A percentile compares a stretch with the other conserved stretches of the same genome.
phyloP scores from a whole-genome alignment of 1,284 basidiomycete genomes.

The Moesziomyces sp. region DNA sequence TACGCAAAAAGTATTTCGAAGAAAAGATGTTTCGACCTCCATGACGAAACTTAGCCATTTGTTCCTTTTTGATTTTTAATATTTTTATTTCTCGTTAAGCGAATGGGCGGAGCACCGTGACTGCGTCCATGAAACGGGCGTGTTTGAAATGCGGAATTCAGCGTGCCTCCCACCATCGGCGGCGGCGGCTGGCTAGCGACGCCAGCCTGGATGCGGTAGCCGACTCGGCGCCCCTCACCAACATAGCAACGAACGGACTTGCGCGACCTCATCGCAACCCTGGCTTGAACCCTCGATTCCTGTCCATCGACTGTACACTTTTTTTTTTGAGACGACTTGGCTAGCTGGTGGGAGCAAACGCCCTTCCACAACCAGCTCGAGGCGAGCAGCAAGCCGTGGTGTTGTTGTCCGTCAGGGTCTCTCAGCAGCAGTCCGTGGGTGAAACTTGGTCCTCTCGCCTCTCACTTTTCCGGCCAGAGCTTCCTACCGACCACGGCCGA shows the following conservation, averaged over 20 bases:
- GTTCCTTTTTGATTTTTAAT: neutral
- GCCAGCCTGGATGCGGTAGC: neutral
- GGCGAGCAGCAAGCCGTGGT: neutral
- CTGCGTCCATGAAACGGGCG: conserved; percentile 3
- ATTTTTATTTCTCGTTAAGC: conserved; percentile 1
- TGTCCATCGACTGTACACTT: neutral
- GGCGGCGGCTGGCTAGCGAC: neutral
- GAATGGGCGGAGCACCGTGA: conserved; percentile 21
- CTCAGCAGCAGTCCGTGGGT: neutral
- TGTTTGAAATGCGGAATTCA: conserved; percentile 9
- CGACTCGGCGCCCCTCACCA: neutral
- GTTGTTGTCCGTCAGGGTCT: neutral
- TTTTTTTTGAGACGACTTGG: neutral
- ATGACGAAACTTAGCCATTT: conserved; percentile 4
- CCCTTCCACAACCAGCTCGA: neutral
- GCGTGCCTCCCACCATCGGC: conserved; percentile 1
- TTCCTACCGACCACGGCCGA: conserved; percentile 2
- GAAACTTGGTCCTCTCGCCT: neutral
- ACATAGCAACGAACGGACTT: neutral
- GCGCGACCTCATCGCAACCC: neutral
- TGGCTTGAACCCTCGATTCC: conserved; percentile 8
- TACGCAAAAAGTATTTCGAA: neutral
- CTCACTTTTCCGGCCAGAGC: neutral
- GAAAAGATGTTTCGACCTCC: neutral
- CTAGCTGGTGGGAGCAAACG: neutral